phyloP scores from a whole-genome alignment of 139 green algal species.

The Chlorella sp. region DNA sequence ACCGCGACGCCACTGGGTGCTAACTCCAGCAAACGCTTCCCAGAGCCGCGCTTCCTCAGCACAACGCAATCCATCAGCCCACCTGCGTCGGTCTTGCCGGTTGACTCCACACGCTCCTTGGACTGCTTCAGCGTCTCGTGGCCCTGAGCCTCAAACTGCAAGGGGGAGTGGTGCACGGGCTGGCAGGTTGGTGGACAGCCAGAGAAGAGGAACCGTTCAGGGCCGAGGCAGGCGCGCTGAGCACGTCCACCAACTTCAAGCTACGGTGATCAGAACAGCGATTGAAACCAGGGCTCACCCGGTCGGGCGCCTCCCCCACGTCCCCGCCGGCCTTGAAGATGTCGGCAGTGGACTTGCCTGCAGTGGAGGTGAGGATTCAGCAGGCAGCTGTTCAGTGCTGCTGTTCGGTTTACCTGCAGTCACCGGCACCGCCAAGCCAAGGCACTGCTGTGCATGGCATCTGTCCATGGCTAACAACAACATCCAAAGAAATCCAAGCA shows the following conservation, averaged over 20 bases:
- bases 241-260: no score
- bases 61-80: not conserved
- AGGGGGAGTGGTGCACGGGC: not conserved
- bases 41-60: not conserved
- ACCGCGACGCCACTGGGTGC: no score
- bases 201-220: no score
- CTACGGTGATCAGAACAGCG: no score
- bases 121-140: constrained; percentile 24
- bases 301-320: not conserved
- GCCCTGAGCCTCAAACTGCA: not conserved
- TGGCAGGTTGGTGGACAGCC: no score
- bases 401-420: no score
- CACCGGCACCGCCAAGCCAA: not conserved
- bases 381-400: no score
- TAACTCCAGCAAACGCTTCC: no score
- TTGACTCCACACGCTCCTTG: not conserved
- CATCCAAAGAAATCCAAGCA: no score
- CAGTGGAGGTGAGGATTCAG: no score
- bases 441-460: not conserved
- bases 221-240: no score
- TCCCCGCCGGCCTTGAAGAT: constrained; percentile 31
- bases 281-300: not conserved
- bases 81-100: constrained; percentile 12
- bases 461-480: no score
- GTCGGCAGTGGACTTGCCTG: constrained; percentile 20